Conservation (phyloP, 306 rosid genomes). For the Prunus padus region DNA sequence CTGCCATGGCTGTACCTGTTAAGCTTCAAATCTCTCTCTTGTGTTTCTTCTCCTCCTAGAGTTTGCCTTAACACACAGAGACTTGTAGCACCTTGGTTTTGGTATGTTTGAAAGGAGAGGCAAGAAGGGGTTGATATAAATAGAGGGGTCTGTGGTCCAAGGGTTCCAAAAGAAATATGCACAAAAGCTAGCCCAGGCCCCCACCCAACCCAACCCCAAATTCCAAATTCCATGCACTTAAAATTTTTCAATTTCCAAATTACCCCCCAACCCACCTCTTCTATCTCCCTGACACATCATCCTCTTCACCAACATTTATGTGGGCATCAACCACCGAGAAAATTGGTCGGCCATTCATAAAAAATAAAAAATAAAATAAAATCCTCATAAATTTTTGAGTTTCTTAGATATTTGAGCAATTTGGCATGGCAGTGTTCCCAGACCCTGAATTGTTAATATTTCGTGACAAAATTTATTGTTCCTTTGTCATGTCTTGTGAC, state of each 20-base stretch:
- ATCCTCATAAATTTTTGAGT: not conserved
- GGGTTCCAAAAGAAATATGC: too few relatives aligned
- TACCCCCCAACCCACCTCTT: not conserved
- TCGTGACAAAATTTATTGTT: not conserved
- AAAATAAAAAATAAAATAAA: slow-evolving; percentile 15
- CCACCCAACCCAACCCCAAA: too few relatives aligned
- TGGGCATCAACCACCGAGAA: slow-evolving; percentile 63
- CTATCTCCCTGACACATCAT: slow-evolving; percentile 12
- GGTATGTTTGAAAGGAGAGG: not conserved
- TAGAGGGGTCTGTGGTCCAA: too few relatives aligned
- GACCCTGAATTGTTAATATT: not conserved
- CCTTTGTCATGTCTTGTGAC: not conserved
- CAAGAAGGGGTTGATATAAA: not conserved
- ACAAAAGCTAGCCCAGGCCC: too few relatives aligned
- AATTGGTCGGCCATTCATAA: slow-evolving; percentile 67
- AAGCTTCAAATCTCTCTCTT: not conserved
- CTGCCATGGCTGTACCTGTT: not conserved
- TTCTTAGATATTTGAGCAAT: slow-evolving; percentile 34
- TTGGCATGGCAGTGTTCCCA: slow-evolving; percentile 29
- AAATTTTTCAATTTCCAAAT: too few relatives aligned
- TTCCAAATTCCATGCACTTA: too few relatives aligned
- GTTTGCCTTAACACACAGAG: not conserved
- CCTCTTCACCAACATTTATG: slow-evolving; percentile 52
- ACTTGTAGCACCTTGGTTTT: not conserved
- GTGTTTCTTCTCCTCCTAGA: not conserved